Percentiles rank a stretch among this genome's conserved stretches.
phyloP scores from a whole-genome alignment of 164 flowering plant genomes.

The Chimonanthus praecox region DNA sequence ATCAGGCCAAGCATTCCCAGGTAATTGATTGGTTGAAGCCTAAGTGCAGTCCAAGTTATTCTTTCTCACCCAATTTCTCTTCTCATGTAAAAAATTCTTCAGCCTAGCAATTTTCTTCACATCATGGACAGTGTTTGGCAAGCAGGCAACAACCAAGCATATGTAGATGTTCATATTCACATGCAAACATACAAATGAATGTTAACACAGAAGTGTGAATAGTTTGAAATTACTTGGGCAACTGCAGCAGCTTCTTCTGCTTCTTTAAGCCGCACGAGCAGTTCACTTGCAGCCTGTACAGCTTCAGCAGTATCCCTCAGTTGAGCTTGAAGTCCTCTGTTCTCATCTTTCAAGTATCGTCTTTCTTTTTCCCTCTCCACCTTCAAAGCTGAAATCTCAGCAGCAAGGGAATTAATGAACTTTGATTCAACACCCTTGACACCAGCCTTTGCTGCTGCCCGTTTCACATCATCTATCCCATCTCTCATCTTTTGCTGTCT shows the following conservation, averaged over 20 bases:
- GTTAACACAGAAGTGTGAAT: background rate
- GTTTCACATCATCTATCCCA: slow-evolving; percentile 85
- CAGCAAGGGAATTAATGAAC: slow-evolving; percentile 89
- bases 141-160: background rate
- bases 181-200: background rate
- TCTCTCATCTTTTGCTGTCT: slow-evolving; percentile 78
- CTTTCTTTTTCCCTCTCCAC: slow-evolving; percentile 83
- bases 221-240: slow-evolving; percentile 52
- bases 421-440: slow-evolving; percentile 86
- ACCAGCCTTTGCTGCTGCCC: slow-evolving; percentile 91
- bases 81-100: too few species aligned
- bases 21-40: too few species aligned
- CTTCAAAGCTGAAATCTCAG: slow-evolving; percentile 80
- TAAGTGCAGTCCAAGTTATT: too few species aligned
- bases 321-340: slow-evolving; percentile 78
- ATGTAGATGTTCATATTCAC: background rate
- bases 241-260: slow-evolving; percentile 72
- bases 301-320: slow-evolving; percentile 96
- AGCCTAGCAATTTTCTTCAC: background rate
- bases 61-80: too few species aligned
- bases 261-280: slow-evolving; percentile 87
- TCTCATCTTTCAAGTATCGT: slow-evolving; percentile 73
- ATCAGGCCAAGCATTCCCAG: too few species aligned
- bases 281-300: slow-evolving; percentile 95
- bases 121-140: background rate